Evolutionary conservation across 768 basidiomycete species (phyloP), one percentile per base, ranked within the genome.

Genomic region (Hydnum rufescens): DNA sequence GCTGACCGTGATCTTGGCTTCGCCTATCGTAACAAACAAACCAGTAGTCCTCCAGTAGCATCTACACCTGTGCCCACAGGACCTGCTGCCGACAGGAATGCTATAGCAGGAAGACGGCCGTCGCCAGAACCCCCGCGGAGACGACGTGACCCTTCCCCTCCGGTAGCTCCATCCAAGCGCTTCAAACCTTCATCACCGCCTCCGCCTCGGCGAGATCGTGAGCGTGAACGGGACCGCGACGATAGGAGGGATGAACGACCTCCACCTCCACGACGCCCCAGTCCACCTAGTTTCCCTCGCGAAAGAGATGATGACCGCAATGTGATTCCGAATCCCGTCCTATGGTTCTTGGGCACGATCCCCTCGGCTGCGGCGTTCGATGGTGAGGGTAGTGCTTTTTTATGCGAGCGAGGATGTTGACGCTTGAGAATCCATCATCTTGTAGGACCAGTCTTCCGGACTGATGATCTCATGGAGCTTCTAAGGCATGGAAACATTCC

Each of bases 1-100:
- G 86, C 90, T 2, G 72, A 77, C 13, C 77, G 80, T 34, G 93
- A 97, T 62, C 75, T 95, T 19, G 93, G 93, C 3, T 81, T 86
- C 57, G 75, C 80, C 2, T 26, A 66, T 74, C 67, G 44, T 58
- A 62, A 16, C 58, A 63, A 32, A 57, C 29, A 43, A 47, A 34
- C 31, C 39, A 42, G 23, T 22, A 25, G 30, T 16, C 8, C 49
- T 32, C 16, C 3, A 29, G 22, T 34, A 47, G 22, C 3, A n/a
- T 26, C 55, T 43, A 53, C 19, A 36, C 19, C 43, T 23, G 32
- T 47, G 46, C 23, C 48, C 26, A 50, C 28, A 29, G 51, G 42
- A 32, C 26, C 46, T 52, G 42, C 32, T 32, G 32, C 30, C 16
- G 49, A 50, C 16, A 8, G 18, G 32, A 8, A 29, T 13, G 39